phyloP scores from a whole-genome alignment of 345 rosid species.

The Raphanus sativus region DNA sequence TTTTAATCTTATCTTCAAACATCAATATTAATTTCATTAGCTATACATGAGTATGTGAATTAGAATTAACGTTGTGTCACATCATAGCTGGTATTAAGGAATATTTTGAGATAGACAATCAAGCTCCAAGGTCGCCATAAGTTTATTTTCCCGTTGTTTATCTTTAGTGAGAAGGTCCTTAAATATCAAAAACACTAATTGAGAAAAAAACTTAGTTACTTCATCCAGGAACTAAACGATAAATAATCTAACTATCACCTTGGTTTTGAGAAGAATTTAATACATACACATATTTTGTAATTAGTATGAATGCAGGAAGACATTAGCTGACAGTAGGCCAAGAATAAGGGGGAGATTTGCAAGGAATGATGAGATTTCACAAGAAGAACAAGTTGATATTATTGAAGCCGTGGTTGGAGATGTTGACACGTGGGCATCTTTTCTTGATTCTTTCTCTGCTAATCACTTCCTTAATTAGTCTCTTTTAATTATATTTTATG shows the following conservation, averaged over 20 bases:
- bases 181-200: background rate
- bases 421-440: slow-evolving; percentile 63
- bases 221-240: background rate
- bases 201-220: background rate
- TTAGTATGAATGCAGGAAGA: slow-evolving; percentile 93
- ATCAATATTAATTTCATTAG: slow-evolving; percentile 4
- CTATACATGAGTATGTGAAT: slow-evolving; percentile 21
- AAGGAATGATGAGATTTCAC: slow-evolving; percentile 71
- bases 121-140: slow-evolving; percentile 29
- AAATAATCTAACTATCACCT: background rate
- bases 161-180: background rate
- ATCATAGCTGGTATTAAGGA: slow-evolving; percentile 33
- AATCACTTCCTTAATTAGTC: slow-evolving; percentile 47
- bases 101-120: slow-evolving; percentile 33
- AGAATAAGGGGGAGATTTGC: slow-evolving; percentile 92
- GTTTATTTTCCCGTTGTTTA: background rate
- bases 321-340: slow-evolving; percentile 94
- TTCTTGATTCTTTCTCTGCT: slow-evolving; percentile 60
- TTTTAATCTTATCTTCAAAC: slow-evolving; percentile 30
- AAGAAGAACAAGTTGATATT: slow-evolving; percentile 43
- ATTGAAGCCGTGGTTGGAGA: slow-evolving; percentile 56
- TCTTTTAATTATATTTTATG: background rate
- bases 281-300: background rate
- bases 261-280: background rate
- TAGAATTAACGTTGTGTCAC: slow-evolving; percentile 30